These are phyloP conservation scores for Cenchrus fungigraminus DNA, from an alignment of 176 grass and related monocot species.

Conservation along the genomic window DNA sequence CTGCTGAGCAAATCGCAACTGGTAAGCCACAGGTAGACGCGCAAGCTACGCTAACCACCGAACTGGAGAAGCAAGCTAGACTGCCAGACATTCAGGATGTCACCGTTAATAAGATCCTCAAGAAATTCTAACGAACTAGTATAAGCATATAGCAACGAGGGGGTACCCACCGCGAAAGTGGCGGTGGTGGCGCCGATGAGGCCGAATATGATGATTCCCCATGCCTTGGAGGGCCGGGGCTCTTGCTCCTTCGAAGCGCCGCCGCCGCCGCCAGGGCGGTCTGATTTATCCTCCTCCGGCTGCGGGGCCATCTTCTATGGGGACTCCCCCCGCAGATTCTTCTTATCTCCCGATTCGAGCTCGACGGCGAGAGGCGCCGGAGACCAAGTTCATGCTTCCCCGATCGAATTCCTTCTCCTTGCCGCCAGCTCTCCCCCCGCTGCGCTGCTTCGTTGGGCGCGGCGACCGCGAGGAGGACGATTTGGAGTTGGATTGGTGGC, in stretches of 20 bases:
- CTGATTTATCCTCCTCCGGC: conserved; percentile 37
- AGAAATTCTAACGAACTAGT: not conserved
- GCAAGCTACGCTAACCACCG: not conserved
- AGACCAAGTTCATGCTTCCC: conserved; percentile 48
- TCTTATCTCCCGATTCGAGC: conserved; percentile 47
- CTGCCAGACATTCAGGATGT: not conserved
- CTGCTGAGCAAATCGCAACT: not conserved
- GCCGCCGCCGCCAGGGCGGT: conserved; percentile 27
- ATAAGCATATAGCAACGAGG: not conserved
- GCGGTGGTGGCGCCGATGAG: conserved; percentile 82
- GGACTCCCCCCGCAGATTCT: not conserved
- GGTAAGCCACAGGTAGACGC: not conserved
- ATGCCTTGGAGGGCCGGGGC: conserved; percentile 60
- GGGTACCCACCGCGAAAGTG: conserved; percentile 59
- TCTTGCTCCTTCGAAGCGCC: conserved; percentile 45
- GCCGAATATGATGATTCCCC: conserved; percentile 83
- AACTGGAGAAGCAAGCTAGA: conserved; percentile 16
- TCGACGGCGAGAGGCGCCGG: conserved; percentile 27
- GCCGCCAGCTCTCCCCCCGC: conserved; percentile 8
- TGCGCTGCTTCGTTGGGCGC: conserved; percentile 7
- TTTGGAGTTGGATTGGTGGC: conserved; percentile 31
- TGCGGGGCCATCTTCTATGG: conserved; percentile 43
- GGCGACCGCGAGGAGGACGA: conserved; percentile 37
- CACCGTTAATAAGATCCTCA: not conserved
- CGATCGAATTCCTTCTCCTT: not conserved